Evolutionary conservation across 2,329 filamentous ascomycete genomes (phyloP), one percentile per base, ranked within the genome.

Genomic region (Cordyceps tenuipes): DNA sequence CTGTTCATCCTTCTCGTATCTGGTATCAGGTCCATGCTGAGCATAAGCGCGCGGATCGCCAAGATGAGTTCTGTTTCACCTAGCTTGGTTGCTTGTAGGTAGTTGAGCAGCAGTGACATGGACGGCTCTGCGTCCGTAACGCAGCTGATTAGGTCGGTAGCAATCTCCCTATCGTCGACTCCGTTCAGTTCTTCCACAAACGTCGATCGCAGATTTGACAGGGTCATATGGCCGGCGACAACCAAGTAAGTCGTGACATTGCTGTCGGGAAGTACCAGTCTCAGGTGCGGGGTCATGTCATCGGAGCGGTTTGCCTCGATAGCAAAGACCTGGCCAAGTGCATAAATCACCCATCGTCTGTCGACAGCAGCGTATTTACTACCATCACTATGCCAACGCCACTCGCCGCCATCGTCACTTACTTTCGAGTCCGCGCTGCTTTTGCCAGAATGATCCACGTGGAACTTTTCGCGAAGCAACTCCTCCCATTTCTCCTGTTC

Each of bases 111-210:
- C 2, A 90, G 75, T 55, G 85, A 82, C 70, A 90, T 80, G 39
- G 85, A 84, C 3, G 84, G 82, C 66, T 91, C 88, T n/a, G 86
- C 77, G 53, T 85, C 79, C 0, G 82, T 79, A 43, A 91, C 74
- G 49, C 85, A 77, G 49, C 78, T 73, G 23, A 89, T 79, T 4
- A 91, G 76, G 61, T 88, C 83, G 39, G 82, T 82, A 12, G 85
- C 78, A 15, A 82, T 72, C 29, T 79, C 75, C n/a, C 75, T 71
- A 53, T 67, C 69, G 47, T 81, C 78, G 0, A 72, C 68, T 13
- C 75, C 69, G 21, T 73, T 70, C 19, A 79, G 71, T 39, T 79
- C 75, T 15, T 77, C 75, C 63, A 78, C 77, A 67, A 87, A 81
- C 1, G 83, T 82, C 3, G 82, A 78, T 65, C 79, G 80, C 55